Base-by-base conservation (phyloP, 768 basidiomycete genomes). In the Mycena vulgaris region DNA sequence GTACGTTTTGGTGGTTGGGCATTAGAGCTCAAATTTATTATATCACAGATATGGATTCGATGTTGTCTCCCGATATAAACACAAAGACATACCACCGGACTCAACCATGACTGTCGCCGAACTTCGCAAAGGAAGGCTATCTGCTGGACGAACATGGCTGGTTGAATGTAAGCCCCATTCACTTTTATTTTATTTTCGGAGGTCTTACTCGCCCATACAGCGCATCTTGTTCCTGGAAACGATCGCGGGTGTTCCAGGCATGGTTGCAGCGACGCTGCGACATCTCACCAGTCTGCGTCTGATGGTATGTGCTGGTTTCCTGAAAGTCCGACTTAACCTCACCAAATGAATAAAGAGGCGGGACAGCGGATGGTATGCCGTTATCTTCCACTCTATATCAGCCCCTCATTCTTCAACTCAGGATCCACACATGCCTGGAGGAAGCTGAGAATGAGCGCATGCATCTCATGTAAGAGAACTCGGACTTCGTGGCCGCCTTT, bases 391-490 rank as follows among this genome's bases (percentile, higher is more conserved):
- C 63, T 27, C 39, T 16, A 31, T 45, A 10, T 9, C 56, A 71
- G 40, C 3, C 19, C 14, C 19, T 23, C 56, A 67, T 9, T 16
- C 51, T 59, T 89, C 75, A 85, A 84, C 30, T 86, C 40, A 96
- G 96, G 96, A 98, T 98, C 72, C 95, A 96, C 78, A 97, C 95
- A 8, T 89, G 95, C 49, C 83, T 98, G 21, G 93, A 96, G 78
- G 97, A 98, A 83, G 96, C 96, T 16, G 96, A 99, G 78, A 99
- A 99, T 78, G 97, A 99, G 83, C 86, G 97, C 39, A 97, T 98
- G 95, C 96, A 97, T 80, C 86, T 97, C 60, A 93, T 97, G 93
- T 94, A 68, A 76, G 88, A 37, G 16, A 33, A 6, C 5, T 23
- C 16, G 27, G 11, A 28, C 3, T 28, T 40, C 42, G 7, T 5